These are phyloP conservation scores for Glycine tomentella DNA, from an alignment of 306 rosid species.

Conservation along the genomic window DNA sequence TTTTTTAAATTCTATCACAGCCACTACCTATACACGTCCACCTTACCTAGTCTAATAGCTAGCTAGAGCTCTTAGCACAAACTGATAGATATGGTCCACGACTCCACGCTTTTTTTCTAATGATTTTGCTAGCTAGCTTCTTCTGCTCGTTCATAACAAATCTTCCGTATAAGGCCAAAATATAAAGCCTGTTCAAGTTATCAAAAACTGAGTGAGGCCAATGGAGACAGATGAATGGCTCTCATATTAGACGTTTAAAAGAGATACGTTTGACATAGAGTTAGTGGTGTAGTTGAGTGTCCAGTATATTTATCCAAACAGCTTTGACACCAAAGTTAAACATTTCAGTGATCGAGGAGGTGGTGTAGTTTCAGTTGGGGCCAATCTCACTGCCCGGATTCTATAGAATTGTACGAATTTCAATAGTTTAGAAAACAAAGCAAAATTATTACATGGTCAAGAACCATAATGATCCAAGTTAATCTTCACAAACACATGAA, in stretches of 20 bases:
- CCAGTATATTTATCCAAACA: slow-evolving; percentile 1
- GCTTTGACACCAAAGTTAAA: slow-evolving; percentile 11
- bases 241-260: slow-evolving; percentile 28
- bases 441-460: no score
- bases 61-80: not conserved
- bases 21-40: not conserved
- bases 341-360: slow-evolving; percentile 10
- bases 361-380: not conserved
- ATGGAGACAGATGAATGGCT: slow-evolving; percentile 15
- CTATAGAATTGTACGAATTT: not conserved
- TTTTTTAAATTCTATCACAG: not conserved
- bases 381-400: not conserved
- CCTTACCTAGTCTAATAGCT: slow-evolving; percentile 20
- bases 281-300: slow-evolving; percentile 15
- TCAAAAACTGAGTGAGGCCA: slow-evolving; percentile 12
- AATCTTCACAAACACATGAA: no score
- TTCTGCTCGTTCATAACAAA: not conserved
- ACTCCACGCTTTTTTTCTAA: slow-evolving; percentile 3
- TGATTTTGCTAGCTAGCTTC: not conserved
- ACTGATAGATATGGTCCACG: slow-evolving; percentile 24
- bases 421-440: not conserved
- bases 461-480: no score
- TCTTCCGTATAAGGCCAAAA: slow-evolving; percentile 6
- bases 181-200: not conserved
- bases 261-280: slow-evolving; percentile 7